Percentiles rank a stretch among this genome's conserved stretches.
Evolutionary conservation across 805 yeast species (phyloP).

Genomic region (Cyberlindnera meyerae): DNA sequence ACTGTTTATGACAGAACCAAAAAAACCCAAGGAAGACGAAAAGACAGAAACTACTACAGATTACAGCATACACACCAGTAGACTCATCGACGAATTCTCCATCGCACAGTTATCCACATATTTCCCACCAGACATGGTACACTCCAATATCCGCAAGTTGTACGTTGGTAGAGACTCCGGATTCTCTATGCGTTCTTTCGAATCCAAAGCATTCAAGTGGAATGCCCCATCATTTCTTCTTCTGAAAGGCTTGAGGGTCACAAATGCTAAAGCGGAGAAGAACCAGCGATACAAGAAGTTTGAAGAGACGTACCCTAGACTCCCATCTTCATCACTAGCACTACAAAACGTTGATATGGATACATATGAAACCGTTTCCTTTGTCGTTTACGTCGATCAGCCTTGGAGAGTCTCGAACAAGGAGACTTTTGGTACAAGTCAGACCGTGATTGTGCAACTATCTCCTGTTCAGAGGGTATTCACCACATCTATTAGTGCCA

Average conservation of each 20-base stretch:
- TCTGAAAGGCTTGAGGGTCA: conserved; percentile 49
- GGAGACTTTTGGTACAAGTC: conserved; percentile 61
- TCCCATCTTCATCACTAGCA: conserved; percentile 26
- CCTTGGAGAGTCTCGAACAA: conserved; percentile 81
- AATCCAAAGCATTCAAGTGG: conserved; percentile 71
- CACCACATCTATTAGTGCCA: conserved; percentile 31
- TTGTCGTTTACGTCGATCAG: conserved; percentile 57
- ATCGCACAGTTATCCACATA: conserved; percentile 38
- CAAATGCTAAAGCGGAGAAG: conserved; percentile 13
- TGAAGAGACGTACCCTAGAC: conserved; percentile 41
- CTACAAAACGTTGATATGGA: conserved; percentile 30
- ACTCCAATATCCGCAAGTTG: conserved; percentile 49
- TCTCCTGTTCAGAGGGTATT: conserved; percentile 61
- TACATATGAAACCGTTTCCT: conserved; percentile 45
- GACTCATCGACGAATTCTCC: conserved; percentile 34
- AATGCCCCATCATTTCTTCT: conserved; percentile 76
- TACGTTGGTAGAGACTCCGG: conserved; percentile 76
- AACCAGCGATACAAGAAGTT: conserved; percentile 49
- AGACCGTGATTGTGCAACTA: conserved; percentile 58
- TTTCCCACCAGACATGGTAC: conserved; percentile 36
- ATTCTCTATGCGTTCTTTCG: conserved; percentile 83
- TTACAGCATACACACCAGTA: conserved; percentile 1
- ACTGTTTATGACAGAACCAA: conserved; percentile 22
- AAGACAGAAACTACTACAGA: conserved; percentile 25
- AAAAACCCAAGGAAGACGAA: neutral